A percentile compares a stretch with the other conserved stretches of the same genome.
phyloP scores from a whole-genome alignment of 345 rosid species.

The Durio zibethinus region DNA sequence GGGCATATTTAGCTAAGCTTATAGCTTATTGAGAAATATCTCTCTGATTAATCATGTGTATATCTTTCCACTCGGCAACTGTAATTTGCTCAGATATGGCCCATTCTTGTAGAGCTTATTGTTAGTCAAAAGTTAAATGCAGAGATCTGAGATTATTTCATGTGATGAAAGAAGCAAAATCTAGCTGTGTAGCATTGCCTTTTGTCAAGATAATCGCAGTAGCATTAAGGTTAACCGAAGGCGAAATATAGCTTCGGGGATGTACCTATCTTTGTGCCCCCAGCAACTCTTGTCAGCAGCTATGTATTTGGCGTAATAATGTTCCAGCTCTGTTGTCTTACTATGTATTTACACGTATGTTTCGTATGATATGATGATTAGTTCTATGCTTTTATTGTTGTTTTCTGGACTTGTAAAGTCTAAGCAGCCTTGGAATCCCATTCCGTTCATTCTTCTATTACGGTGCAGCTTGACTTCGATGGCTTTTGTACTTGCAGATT shows the following conservation, averaged over 20 bases:
- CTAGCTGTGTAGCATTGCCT: neutral
- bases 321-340: too few species aligned
- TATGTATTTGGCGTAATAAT: too few species aligned
- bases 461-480: too few species aligned
- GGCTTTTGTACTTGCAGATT: too few species aligned
- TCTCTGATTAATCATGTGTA: conserved; percentile 23
- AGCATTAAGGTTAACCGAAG: neutral
- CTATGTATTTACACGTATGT: too few species aligned
- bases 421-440: neutral
- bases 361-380: too few species aligned
- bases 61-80: conserved; percentile 24
- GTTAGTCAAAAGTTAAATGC: conserved; percentile 5
- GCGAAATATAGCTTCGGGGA: too few species aligned
- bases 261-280: too few species aligned
- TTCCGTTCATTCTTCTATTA: too few species aligned
- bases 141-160: conserved; percentile 5
- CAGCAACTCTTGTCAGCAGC: neutral
- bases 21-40: conserved; percentile 22
- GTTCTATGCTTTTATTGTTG: neutral
- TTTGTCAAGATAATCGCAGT: neutral
- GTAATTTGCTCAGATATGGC: conserved; percentile 16
- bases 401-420: neutral
- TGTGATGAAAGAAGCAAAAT: conserved; percentile 9
- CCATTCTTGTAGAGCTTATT: conserved; percentile 29
- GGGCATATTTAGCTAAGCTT: conserved; percentile 24